Conservation (phyloP, 768 basidiomycete species). For the Agaricus sinodeliciosus region DNA sequence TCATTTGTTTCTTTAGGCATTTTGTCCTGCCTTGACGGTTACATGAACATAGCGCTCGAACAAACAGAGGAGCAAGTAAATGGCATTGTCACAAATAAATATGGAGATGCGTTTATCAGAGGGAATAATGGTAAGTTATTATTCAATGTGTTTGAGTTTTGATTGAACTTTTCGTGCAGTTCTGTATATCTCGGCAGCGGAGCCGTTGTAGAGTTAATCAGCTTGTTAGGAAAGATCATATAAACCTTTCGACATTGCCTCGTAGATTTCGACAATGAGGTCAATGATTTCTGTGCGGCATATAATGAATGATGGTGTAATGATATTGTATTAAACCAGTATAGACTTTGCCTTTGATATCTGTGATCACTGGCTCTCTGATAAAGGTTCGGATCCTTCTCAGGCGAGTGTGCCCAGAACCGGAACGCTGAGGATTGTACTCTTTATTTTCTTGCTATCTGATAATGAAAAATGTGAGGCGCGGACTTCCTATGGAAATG, state of each 20-base stretch:
- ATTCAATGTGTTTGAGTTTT: neutral
- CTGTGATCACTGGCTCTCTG: too few relatives aligned
- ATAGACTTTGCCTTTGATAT: too few relatives aligned
- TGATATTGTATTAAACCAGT: too few relatives aligned
- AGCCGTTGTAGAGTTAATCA: constrained; percentile 34
- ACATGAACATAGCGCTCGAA: constrained; percentile 98
- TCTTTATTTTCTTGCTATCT: too few relatives aligned
- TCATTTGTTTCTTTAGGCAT: constrained; percentile 47
- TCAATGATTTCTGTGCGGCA: too few relatives aligned
- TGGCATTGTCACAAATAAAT: constrained; percentile 79
- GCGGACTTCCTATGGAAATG: too few relatives aligned
- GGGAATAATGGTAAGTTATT: constrained; percentile 77
- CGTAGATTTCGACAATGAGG: too few relatives aligned
- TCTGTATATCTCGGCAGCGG: constrained; percentile 73
- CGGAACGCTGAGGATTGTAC: too few relatives aligned
- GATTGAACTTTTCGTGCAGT: constrained; percentile 33
- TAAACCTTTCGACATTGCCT: neutral
- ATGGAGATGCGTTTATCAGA: constrained; percentile 93
- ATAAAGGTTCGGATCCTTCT: too few relatives aligned
- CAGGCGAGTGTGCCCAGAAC: too few relatives aligned
- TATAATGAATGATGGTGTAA: too few relatives aligned
- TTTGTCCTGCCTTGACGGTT: constrained; percentile 92
- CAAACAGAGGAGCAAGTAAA: constrained; percentile 95
- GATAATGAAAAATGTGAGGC: too few relatives aligned
- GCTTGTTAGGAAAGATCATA: neutral